Evolutionary conservation across 75 land plant species (phyloP), one percentile per base, ranked within the genome.

Genomic region (Pseudotsuga menziesii): DNA sequence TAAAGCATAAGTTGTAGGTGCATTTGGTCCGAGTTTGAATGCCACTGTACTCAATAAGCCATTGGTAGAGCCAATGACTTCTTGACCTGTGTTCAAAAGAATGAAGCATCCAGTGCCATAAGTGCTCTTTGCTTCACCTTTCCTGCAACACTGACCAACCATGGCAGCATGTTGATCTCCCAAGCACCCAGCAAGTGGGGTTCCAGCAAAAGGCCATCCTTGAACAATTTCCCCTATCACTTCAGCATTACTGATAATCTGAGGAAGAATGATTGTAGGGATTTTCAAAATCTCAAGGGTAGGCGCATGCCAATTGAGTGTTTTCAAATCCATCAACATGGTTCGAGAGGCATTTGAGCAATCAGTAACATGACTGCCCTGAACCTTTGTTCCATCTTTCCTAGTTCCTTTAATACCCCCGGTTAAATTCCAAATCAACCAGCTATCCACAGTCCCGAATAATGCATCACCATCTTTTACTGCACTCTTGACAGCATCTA

Each of bases 101-200:
- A 95, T 97, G 78, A 97, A 97, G 20, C 98, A 97, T 26, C 99
- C 99, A 4, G 99, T 95, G 0, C 99, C 99, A 77, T 97, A 97
- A 0, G 99, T 97, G 88, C 99, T 91, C 81, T 97, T 97, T 55
- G 96, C 99, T 79, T 97, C 89, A 23, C 98, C 96, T 74, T 84
- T 85, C 56, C 84, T 82, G 62, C 99, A 97, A n/a, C 85, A 78
- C 61, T 97, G 99, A 5, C 99, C 98, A 3, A 97, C 70, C 92
- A 90, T 97, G 29, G 99, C 98, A 23, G 99, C 95, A 71, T 97
- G 99, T 57, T 95, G 99, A 67, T 97, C 99, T 8, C 99, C 99
- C 11, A 97, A 80, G 76, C 98, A 97, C 25, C 99, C 99, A 25
- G 98, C 84, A 67, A 95, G 85, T 12, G 92, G 91, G 64, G 93